Base-by-base conservation (phyloP, 73 alveolate species). In the Uronychia setigera region DNA sequence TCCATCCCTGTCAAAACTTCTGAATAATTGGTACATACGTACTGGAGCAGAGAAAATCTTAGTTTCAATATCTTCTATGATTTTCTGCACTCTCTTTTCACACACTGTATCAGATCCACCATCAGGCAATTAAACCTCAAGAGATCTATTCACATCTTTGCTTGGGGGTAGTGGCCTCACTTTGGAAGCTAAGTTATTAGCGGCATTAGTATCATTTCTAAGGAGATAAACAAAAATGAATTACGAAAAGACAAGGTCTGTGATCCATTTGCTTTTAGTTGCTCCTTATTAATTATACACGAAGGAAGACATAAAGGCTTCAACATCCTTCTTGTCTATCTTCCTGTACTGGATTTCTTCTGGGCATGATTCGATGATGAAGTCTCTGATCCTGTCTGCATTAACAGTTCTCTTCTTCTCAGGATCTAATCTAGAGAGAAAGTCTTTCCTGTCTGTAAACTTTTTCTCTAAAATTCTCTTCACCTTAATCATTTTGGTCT, bases 1-100 rank as follows among this genome's bases (percentile, higher is more conserved):
- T n/a, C 91, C 91, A 78, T 85, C 91, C 85, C 58, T 35, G 79
- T 85, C 91, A 77, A 85, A 85, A 46, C 58, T 29, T n/a, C 81
- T 32, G 57, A 85, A 85, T 1, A 85, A 81, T 77, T 34, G 75
- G 35, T 32, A 85, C 58, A 85, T 77, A 29, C 59, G 76, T 19
- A 76, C 91, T 29, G 85, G 91, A 5, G 85, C 86, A 0, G 46
- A 58, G 76, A 85, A 85, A 29, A 85, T 84, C 59, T 77, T 85
- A 29, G 76, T 84, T 58, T 85, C 91, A 1, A 85, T 11, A 13
- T 85, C 67, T 33, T 85, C 35, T 1, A 85, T 30, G 33, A 85
- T 79, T 30, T 78, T 13, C 29, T 76, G 29, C 0, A 59, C 81
- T 33, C 81, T 85, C 26, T 34, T 67, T 46, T 85, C 58, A 32